Percentiles rank a stretch among this genome's conserved stretches.
phyloP scores from a whole-genome alignment of 345 rosid genomes.

The Murraya koenigii region DNA sequence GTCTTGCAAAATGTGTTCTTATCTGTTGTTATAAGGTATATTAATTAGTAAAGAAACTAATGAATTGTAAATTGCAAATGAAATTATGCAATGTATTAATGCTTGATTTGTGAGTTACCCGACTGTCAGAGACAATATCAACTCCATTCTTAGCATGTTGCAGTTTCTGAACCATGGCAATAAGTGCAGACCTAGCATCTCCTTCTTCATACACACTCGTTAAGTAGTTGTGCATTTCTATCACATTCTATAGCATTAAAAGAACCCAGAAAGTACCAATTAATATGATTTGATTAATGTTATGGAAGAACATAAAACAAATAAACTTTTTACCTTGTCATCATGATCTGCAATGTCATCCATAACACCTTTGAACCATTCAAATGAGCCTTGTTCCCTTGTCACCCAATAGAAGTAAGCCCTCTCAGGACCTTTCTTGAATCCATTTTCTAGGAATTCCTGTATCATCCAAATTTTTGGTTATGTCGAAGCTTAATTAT shows the following conservation, averaged over 20 bases:
- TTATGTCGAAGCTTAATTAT: not conserved
- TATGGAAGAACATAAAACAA: not conserved
- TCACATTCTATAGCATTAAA: conserved; percentile 51
- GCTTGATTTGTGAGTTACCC: conserved; percentile 43
- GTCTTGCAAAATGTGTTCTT: conserved; percentile 92
- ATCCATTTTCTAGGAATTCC: conserved; percentile 4
- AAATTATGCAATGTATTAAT: not conserved
- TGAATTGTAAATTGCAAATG: not conserved
- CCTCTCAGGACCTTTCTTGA: conserved; percentile 63
- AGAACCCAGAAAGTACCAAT: not conserved
- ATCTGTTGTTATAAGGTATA: conserved; percentile 50
- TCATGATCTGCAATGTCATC: conserved; percentile 89
- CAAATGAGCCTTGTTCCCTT: conserved; percentile 92
- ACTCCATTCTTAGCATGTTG: conserved; percentile 95
- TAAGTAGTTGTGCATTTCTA: conserved; percentile 97
- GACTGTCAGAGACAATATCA: conserved; percentile 85
- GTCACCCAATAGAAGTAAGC: conserved; percentile 98
- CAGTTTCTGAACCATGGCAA: conserved; percentile 86
- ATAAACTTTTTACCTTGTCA: conserved; percentile 35
- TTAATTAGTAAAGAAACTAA: conserved; percentile 4
- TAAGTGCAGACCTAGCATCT: conserved; percentile 95
- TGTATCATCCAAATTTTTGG: conserved; percentile 9
- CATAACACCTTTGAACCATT: conserved; percentile 99
- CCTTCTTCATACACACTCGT: conserved; percentile 97
- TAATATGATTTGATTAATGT: not conserved